Evolutionary conservation across 192 early-diverging fungal genomes (phyloP).

Genomic region (Chytriomyces hyalinus): DNA sequence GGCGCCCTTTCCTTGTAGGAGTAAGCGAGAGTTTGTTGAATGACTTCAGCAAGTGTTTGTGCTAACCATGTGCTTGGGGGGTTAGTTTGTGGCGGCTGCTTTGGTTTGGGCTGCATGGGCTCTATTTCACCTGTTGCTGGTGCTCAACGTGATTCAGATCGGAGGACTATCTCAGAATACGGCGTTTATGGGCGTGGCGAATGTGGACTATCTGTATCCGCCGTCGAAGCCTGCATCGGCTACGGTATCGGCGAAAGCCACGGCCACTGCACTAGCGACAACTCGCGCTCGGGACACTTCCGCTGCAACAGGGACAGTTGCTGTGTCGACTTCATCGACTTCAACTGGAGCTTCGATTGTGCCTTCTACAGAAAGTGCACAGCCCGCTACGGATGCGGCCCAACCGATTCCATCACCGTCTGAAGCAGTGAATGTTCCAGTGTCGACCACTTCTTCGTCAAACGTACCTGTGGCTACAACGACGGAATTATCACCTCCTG

Average conservation of each 20-base stretch:
- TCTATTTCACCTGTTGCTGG: slow-evolving; percentile 19
- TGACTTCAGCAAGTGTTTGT: background rate
- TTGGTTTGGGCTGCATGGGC: slow-evolving; percentile 24
- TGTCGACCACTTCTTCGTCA: background rate
- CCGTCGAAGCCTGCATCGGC: background rate
- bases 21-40: slow-evolving; percentile 12
- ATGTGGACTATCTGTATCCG: background rate
- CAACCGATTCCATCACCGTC: too few relatives aligned
- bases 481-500: background rate
- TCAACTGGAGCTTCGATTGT: background rate
- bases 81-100: slow-evolving; percentile 7
- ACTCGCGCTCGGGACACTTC: background rate
- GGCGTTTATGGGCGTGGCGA: slow-evolving; percentile 4
- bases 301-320: background rate
- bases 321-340: too few relatives aligned
- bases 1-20: background rate
- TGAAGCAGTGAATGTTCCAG: background rate
- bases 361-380: background rate
- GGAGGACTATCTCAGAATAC: background rate
- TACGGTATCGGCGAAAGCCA: background rate
- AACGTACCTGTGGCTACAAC: too few relatives aligned
- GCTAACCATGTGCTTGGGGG: background rate
- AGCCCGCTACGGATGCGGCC: background rate
- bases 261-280: background rate
- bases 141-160: slow-evolving; percentile 10